These are phyloP conservation scores for Chaetomium sp. DNA, from an alignment of 2,329 filamentous ascomycete genomes.

Conservation along the genomic window DNA sequence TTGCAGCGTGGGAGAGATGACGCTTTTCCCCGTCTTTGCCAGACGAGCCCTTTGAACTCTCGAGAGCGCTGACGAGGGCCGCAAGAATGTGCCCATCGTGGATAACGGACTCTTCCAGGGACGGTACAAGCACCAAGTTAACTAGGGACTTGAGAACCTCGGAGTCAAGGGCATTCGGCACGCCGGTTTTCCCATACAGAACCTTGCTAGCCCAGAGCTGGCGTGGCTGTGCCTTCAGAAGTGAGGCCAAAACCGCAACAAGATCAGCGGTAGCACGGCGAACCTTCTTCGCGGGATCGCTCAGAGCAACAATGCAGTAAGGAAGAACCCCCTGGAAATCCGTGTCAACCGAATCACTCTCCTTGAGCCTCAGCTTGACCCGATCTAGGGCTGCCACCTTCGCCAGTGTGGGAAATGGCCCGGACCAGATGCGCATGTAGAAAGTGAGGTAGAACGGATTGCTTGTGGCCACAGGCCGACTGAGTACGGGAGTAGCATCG, in stretches of 20 bases:
- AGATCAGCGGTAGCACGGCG: constrained; percentile 68
- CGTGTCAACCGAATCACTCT: constrained; percentile 39
- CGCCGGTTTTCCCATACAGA: constrained; percentile 56
- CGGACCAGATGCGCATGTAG: constrained; percentile 67
- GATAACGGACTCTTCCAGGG: constrained; percentile 78
- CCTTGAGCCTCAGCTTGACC: constrained; percentile 51
- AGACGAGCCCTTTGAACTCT: constrained; percentile 38
- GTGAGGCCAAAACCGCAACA: constrained; percentile 47
- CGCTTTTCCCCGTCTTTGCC: constrained; percentile 20
- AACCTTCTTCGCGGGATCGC: constrained; percentile 69
- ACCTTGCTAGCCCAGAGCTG: constrained; percentile 52
- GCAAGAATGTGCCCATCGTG: constrained; percentile 65
- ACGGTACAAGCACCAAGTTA: constrained; percentile 61
- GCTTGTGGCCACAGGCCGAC: constrained; percentile 47
- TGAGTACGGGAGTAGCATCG: constrained; percentile 48
- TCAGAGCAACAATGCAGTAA: constrained; percentile 67
- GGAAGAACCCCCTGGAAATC: constrained; percentile 80
- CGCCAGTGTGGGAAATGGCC: constrained; percentile 61
- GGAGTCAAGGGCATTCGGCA: constrained; percentile 51
- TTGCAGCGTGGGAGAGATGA: constrained; percentile 50
- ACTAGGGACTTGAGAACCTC: constrained; percentile 57
- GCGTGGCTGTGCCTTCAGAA: constrained; percentile 35
- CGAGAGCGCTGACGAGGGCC: constrained; percentile 55
- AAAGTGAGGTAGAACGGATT: constrained; percentile 68
- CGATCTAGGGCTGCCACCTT: constrained; percentile 63